Evolutionary conservation across 345 rosid genomes (phyloP).

Genomic region (Nephelium lappaceum): DNA sequence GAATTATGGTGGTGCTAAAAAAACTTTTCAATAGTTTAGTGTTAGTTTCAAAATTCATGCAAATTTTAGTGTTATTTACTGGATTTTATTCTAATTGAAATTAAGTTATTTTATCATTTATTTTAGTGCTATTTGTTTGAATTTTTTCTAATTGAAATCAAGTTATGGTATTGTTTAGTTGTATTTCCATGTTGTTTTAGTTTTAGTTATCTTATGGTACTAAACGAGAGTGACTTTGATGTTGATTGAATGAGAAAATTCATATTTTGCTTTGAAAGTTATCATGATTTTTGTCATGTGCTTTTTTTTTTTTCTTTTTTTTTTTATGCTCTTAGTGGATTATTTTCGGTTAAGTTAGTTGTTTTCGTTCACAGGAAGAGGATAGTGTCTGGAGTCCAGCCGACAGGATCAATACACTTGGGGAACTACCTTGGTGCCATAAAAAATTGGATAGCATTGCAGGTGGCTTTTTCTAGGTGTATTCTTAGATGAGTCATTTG

Average conservation of each 20-base stretch:
- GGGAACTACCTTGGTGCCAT: constrained; percentile 95
- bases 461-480: constrained; percentile 41
- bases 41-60: too few species aligned
- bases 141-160: not conserved
- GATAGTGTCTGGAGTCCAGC: constrained; percentile 93
- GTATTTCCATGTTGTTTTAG: not conserved
- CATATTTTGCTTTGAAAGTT: not conserved
- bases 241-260: not conserved
- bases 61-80: too few species aligned
- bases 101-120: too few species aligned
- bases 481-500: not conserved
- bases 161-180: not conserved
- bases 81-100: too few species aligned
- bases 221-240: constrained; percentile 1
- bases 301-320: not conserved
- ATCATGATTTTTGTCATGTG: not conserved
- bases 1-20: too few species aligned
- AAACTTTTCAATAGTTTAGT: too few species aligned
- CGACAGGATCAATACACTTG: constrained; percentile 85
- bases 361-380: constrained; percentile 57
- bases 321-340: not conserved
- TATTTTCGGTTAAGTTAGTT: not conserved
- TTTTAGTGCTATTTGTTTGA: too few species aligned
- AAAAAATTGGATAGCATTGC: constrained; percentile 82
- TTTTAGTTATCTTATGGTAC: not conserved